Evolutionary conservation across 2,329 filamentous ascomycete genomes (phyloP).

Genomic region (Gnomoniopsis smithogilvyi): DNA sequence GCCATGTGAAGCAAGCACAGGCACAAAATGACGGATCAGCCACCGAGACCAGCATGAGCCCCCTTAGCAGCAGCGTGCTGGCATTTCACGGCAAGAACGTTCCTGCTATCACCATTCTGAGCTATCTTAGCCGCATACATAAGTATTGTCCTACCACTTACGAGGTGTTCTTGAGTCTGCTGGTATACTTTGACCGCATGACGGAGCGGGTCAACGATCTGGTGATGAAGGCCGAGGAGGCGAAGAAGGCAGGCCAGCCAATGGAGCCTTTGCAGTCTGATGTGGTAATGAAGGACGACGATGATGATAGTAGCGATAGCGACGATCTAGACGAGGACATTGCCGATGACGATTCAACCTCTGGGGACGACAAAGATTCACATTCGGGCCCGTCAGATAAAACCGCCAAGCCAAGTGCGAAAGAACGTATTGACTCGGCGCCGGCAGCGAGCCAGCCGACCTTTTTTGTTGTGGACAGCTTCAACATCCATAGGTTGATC

Average conservation of each 20-base stretch:
- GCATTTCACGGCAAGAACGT: slow-evolving; percentile 99
- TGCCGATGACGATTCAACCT: slow-evolving; percentile 43
- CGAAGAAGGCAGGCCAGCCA: slow-evolving; percentile 34
- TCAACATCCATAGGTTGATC: slow-evolving; percentile 95
- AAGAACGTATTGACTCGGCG: slow-evolving; percentile 1
- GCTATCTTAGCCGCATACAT: slow-evolving; percentile 93
- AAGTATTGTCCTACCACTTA: slow-evolving; percentile 99
- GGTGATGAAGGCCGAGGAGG: slow-evolving; percentile 65
- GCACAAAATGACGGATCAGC: slow-evolving; percentile 22
- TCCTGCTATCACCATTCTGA: slow-evolving; percentile 92
- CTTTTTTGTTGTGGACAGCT: slow-evolving; percentile 94
- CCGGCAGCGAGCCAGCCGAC: slow-evolving; percentile 38
- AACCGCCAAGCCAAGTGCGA: slow-evolving; percentile 18
- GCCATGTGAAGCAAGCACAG: slow-evolving; percentile 54
- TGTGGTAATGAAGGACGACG: slow-evolving; percentile 33
- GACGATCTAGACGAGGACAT: slow-evolving; percentile 48
- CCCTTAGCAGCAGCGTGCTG: slow-evolving; percentile 66
- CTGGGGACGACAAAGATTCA: slow-evolving; percentile 30
- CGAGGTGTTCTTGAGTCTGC: slow-evolving; percentile 90
- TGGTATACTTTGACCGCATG: slow-evolving; percentile 99
- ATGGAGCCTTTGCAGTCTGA: slow-evolving; percentile 25
- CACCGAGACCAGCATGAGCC: slow-evolving; percentile 47
- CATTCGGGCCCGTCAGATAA: slow-evolving; percentile 7
- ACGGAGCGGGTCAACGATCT: slow-evolving; percentile 89
- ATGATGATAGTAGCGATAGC: slow-evolving; percentile 28